Conservation (phyloP, 371 early-diverging fungal genomes). For the Mucor circinelloides region DNA sequence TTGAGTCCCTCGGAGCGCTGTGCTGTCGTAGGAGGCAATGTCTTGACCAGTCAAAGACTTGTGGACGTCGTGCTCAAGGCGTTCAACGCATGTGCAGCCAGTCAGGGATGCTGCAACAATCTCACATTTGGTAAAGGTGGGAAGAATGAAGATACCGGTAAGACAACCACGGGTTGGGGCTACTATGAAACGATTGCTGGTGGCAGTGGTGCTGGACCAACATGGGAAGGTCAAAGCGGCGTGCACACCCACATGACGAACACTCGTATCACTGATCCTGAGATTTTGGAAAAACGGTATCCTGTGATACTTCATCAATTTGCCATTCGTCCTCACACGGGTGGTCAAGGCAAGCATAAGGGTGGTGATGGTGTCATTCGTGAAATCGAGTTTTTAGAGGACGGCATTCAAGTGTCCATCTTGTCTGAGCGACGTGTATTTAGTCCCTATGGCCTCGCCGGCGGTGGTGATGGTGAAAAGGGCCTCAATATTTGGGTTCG, state of each 20-base stretch:
- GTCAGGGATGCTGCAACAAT: conserved; percentile 96
- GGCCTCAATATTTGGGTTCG: conserved; percentile 87
- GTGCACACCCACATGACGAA: conserved; percentile 94
- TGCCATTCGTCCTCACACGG: conserved; percentile 76
- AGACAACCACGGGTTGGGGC: conserved; percentile 78
- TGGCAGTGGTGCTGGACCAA: conserved; percentile 84
- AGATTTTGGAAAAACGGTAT: conserved; percentile 93
- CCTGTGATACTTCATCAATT: conserved; percentile 91
- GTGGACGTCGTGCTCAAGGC: conserved; percentile 92
- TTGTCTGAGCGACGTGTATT: conserved; percentile 92
- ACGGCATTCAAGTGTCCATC: conserved; percentile 82
- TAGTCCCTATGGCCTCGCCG: conserved; percentile 85
- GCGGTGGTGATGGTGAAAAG: conserved; percentile 76
- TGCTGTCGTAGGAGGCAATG: conserved; percentile 98
- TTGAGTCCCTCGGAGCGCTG: conserved; percentile 80
- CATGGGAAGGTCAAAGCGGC: conserved; percentile 86
- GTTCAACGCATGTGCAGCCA: conserved; percentile 90
- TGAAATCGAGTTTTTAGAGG: conserved; percentile 80
- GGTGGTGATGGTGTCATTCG: conserved; percentile 93
- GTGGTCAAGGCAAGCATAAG: conserved; percentile 76
- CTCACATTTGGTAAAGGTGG: conserved; percentile 89
- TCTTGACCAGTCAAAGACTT: conserved; percentile 91
- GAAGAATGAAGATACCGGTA: conserved; percentile 53
- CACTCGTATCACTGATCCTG: conserved; percentile 95
- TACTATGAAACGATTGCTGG: conserved; percentile 96